Evolutionary conservation across 306 rosid species (phyloP).

Genomic region (Quercus variabilis): DNA sequence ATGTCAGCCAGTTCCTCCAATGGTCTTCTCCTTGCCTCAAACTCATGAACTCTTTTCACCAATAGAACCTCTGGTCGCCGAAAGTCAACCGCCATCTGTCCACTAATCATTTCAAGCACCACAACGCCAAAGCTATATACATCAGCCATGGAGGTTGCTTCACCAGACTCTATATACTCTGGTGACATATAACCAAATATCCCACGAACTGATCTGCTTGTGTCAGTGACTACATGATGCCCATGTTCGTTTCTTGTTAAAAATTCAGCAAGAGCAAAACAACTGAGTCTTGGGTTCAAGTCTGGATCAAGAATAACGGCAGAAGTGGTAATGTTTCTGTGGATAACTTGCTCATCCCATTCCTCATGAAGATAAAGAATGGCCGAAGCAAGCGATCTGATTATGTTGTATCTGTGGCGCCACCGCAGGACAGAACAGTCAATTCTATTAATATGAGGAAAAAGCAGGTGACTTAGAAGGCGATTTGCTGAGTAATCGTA

Average conservation of each 20-base stretch:
- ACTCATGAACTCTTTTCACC: constrained; percentile 68
- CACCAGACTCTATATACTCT: constrained; percentile 69
- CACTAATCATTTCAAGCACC: constrained; percentile 76
- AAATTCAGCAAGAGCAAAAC: constrained; percentile 93
- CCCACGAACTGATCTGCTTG: constrained; percentile 57
- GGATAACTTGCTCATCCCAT: constrained; percentile 97
- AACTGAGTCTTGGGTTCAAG: constrained; percentile 72
- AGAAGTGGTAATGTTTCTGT: constrained; percentile 85
- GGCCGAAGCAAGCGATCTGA: constrained; percentile 82
- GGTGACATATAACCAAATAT: constrained; percentile 95
- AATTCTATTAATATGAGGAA: constrained; percentile 35
- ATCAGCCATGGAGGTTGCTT: constrained; percentile 69
- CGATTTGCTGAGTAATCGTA: constrained; percentile 85
- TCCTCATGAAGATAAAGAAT: constrained; percentile 93
- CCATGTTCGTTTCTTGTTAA: constrained; percentile 80
- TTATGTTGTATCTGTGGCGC: constrained; percentile 69
- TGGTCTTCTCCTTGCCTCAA: constrained; percentile 50
- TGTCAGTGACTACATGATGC: constrained; percentile 38
- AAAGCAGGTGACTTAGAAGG: constrained; percentile 65
- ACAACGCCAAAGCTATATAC: constrained; percentile 90
- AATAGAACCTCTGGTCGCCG: constrained; percentile 82
- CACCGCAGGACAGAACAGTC: constrained; percentile 44
- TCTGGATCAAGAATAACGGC: constrained; percentile 83
- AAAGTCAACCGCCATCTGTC: constrained; percentile 84
- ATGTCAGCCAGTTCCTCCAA: constrained; percentile 67